Evolutionary conservation across 2,329 filamentous ascomycete genomes (phyloP).

Genomic region (Curvularia sp.): DNA sequence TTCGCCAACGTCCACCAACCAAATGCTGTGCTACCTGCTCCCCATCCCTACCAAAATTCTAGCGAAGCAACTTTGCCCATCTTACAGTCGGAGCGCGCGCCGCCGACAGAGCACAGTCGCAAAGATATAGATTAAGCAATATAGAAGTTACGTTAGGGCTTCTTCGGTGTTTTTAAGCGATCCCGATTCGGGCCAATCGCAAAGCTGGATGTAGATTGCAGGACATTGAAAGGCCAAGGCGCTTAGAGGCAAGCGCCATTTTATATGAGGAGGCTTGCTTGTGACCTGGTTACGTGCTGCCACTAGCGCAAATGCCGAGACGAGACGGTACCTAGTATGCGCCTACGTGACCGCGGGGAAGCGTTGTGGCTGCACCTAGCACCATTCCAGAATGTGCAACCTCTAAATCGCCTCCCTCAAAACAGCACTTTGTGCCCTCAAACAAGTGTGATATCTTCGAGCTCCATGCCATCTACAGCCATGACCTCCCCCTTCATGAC

Average conservation of each 20-base stretch:
- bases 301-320: constrained; percentile 4
- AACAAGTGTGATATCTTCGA: constrained; percentile 23
- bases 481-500: constrained; percentile 34
- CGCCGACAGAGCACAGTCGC: constrained; percentile 20
- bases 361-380: neutral
- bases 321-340: neutral
- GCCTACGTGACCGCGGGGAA: neutral
- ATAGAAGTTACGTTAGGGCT: constrained; percentile 30
- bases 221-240: constrained; percentile 2
- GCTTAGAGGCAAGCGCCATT: constrained; percentile 3
- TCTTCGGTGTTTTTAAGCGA: constrained; percentile 32
- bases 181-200: constrained; percentile 28
- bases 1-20: constrained; percentile 30
- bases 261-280: constrained; percentile 19
- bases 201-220: constrained; percentile 21
- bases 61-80: constrained; percentile 18
- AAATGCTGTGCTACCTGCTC: constrained; percentile 6
- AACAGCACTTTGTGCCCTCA: neutral
- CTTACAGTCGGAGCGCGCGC: constrained; percentile 20
- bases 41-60: constrained; percentile 6
- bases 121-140: constrained; percentile 39
- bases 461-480: constrained; percentile 9
- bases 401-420: neutral
- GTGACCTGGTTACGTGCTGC: constrained; percentile 16
- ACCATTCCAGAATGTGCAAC: neutral